A percentile compares a stretch with the other conserved stretches of the same genome.
Conservation (phyloP, 2,329 filamentous ascomycete genomes). For the Phoma herbarum region DNA sequence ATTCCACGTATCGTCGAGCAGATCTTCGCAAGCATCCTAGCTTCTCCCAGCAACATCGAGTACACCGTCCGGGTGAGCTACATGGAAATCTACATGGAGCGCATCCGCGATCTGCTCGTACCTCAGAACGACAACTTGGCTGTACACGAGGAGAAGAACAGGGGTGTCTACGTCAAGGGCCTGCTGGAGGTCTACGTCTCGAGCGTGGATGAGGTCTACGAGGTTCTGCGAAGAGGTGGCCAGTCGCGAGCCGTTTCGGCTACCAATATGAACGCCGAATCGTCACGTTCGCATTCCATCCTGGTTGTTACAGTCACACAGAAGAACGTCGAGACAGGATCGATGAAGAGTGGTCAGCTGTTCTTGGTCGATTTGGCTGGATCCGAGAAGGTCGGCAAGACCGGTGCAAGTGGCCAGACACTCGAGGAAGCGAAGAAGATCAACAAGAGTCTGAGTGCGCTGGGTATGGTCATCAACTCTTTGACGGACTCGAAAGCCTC, state of each 20-base stretch:
- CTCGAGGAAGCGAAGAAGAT: slow-evolving; percentile 99
- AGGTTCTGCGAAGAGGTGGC: slow-evolving; percentile 94
- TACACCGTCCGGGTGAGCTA: slow-evolving; percentile 99
- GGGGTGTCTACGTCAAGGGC: slow-evolving; percentile 96
- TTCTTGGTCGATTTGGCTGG: slow-evolving; percentile 98
- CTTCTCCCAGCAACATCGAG: slow-evolving; percentile 91
- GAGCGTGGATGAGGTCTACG: slow-evolving; percentile 93
- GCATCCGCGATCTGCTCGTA: slow-evolving; percentile 89
- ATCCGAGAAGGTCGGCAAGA: slow-evolving; percentile 99
- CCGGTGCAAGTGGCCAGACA: slow-evolving; percentile 94
- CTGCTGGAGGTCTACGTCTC: slow-evolving; percentile 94
- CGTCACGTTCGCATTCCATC: slow-evolving; percentile 96
- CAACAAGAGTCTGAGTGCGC: slow-evolving; percentile 98
- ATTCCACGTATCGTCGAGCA: slow-evolving; percentile 97
- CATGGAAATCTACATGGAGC: slow-evolving; percentile 99
- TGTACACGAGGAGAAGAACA: slow-evolving; percentile 96
- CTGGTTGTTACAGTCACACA: slow-evolving; percentile 97
- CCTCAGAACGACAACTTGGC: slow-evolving; percentile 96
- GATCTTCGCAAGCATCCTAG: slow-evolving; percentile 94
- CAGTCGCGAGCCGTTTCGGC: slow-evolving; percentile 89
- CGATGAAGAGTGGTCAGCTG: slow-evolving; percentile 93
- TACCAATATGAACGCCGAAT: slow-evolving; percentile 99
- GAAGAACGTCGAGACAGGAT: slow-evolving; percentile 96
- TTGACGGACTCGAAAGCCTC: slow-evolving; percentile 97
- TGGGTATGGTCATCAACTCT: slow-evolving; percentile 99